Evolutionary conservation across 768 basidiomycete species (phyloP), one percentile per base, ranked within the genome.

Genomic region (Serendipita sp.): DNA sequence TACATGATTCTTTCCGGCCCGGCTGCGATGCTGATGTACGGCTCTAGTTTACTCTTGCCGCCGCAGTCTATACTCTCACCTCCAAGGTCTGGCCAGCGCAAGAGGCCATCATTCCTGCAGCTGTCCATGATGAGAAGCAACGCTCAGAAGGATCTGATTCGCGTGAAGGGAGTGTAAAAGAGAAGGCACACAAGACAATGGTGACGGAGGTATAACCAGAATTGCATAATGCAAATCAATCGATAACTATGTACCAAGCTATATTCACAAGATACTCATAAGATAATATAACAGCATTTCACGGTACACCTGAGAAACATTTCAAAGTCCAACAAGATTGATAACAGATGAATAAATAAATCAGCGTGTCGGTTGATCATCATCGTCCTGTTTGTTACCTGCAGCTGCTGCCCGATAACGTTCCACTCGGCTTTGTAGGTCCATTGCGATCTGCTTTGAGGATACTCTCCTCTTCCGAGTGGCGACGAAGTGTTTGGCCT

Each of bases 41-140:
- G 40, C 66, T 67, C 29, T 69, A 74, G 70, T 75, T 75, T 71
- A 70, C 69, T 63, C 68, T 74, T 18, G 70, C 77, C 3, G 70
- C 72, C n/a, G 58, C 64, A 23, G 68, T 75, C 34, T 78, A 75
- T 69, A 70, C 69, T 29, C 40, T 69, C 34, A 68, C 75, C 13
- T 76, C 74, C 11, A 66, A 66, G 36, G 60, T 75, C 58, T 78
- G 73, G 69, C 77, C 77, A 1, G 76, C 77, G 6, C 66, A 69
- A 36, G 73, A 73, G 66, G 75, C 77, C 16, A 71, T 73, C 67
- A 53, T 78, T 16, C 66, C 69, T 16, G 69, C 65, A n/a, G 69
- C 73, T 6, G 67, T 75, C 18, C 58, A 45, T 33, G 62, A 62
- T 18, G 65, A 66, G 16, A 50, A n/a, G 29, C 5, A 31, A 10